Percentiles rank a stretch among this genome's conserved stretches.
phyloP scores from a whole-genome alignment of 1,139 yeast genomes.

The Hyphopichia fennica region DNA sequence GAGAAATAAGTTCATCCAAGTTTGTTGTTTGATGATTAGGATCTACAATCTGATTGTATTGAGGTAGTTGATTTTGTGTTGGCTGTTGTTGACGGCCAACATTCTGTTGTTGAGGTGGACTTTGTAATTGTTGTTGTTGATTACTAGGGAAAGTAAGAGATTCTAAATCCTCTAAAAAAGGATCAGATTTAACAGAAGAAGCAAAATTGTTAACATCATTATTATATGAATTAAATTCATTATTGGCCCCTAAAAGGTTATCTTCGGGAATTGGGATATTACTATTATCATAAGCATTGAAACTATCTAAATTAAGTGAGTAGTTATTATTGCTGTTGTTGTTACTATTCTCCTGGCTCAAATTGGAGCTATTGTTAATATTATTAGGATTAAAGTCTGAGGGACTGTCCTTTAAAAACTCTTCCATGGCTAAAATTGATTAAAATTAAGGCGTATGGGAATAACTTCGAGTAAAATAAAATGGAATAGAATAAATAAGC shows the following conservation, averaged over 20 bases:
- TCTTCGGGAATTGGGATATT: constrained; percentile 4
- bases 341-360: constrained; percentile 4
- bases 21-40: constrained; percentile 20
- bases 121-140: constrained; percentile 6
- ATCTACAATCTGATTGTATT: constrained; percentile 6
- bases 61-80: constrained; percentile 6
- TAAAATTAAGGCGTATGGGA: too few relatives aligned
- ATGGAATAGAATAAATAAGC: too few relatives aligned
- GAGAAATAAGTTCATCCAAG: constrained; percentile 40
- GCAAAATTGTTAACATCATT: constrained; percentile 6
- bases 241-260: constrained; percentile 11
- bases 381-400: constrained; percentile 18
- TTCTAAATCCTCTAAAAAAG: constrained; percentile 37
- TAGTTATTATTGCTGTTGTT: background rate
- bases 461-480: too few relatives aligned
- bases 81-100: constrained; percentile 6
- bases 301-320: constrained; percentile 3
- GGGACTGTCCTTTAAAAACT: constrained; percentile 40
- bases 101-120: constrained; percentile 11
- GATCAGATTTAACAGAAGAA: constrained; percentile 29
- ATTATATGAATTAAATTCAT: constrained; percentile 5
- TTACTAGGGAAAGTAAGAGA: constrained; percentile 16
- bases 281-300: constrained; percentile 1
- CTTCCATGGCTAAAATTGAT: constrained; percentile 26
- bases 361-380: constrained; percentile 5